Conservation (phyloP, 1,284 basidiomycete genomes). For the Tilletia walkeri region DNA sequence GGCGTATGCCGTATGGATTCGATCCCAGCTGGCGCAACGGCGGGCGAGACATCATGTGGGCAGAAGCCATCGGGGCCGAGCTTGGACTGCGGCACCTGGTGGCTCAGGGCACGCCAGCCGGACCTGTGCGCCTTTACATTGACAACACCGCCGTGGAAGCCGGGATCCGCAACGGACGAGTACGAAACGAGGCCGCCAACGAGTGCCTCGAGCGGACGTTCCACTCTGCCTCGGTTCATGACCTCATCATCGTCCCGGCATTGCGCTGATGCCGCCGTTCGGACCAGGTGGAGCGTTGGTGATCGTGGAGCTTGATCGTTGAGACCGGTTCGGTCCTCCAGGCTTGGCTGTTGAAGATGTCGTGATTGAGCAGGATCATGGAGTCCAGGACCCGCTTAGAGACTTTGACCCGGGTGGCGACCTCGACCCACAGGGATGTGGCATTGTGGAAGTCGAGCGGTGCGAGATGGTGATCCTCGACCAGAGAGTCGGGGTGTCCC, state of each 20-base stretch:
- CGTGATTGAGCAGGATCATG: too few species aligned
- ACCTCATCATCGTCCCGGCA: neutral
- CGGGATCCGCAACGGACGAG: neutral
- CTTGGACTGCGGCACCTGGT: neutral
- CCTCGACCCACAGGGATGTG: too few species aligned
- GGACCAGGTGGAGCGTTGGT: too few species aligned
- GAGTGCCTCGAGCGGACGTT: neutral
- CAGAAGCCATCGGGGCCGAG: neutral
- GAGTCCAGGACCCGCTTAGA: too few species aligned
- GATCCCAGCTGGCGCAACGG: neutral
- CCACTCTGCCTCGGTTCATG: neutral
- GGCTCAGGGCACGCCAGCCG: neutral
- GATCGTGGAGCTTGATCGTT: too few species aligned
- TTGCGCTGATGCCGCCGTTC: too few species aligned
- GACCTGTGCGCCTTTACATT: neutral
- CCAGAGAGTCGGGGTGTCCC: too few species aligned
- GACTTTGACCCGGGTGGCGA: too few species aligned
- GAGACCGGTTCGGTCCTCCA: too few species aligned
- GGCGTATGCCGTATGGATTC: neutral
- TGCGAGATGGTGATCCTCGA: too few species aligned
- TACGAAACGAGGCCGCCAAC: neutral
- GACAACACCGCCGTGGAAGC: neutral
- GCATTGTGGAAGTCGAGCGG: too few species aligned
- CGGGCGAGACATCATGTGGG: constrained; percentile 1
- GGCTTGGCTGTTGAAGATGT: too few species aligned